phyloP scores from a whole-genome alignment of 805 yeast genomes.

The Schizosaccharomyces japonicus region DNA sequence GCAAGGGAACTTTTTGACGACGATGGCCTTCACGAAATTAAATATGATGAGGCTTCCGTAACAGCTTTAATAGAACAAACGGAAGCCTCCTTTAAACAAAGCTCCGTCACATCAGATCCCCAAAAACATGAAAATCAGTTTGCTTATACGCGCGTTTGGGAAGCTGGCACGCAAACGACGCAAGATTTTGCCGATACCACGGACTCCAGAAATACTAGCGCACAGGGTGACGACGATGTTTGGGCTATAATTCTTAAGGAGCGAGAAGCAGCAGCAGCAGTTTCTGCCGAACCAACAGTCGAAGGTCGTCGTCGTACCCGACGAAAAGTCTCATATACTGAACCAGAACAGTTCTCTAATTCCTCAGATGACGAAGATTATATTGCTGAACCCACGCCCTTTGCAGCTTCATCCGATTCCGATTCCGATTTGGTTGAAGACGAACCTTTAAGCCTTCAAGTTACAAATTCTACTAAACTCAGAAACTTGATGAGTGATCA shows the following conservation, averaged over 20 bases:
- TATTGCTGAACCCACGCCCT: not conserved
- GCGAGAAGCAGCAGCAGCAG: not conserved
- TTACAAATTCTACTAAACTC: no score
- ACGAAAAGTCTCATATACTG: not conserved
- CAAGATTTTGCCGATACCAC: not conserved
- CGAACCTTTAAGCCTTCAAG: no score
- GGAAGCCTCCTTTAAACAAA: not conserved
- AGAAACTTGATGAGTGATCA: no score
- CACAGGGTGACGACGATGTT: not conserved
- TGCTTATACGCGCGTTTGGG: not conserved
- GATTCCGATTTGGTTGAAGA: no score
- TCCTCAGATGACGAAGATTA: not conserved
- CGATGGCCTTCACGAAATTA: conserved; percentile 29
- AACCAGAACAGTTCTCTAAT: not conserved
- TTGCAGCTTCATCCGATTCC: not conserved
- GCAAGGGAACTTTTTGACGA: conserved; percentile 32
- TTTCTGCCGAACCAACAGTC: not conserved
- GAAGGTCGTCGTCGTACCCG: not conserved
- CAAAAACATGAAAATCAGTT: not conserved
- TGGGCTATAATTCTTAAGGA: not conserved
- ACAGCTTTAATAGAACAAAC: conserved; percentile 12
- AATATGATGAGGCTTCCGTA: conserved; percentile 40
- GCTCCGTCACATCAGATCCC: no score
- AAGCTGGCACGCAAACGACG: not conserved
- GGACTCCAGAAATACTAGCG: not conserved